phyloP scores from a whole-genome alignment of 2,329 filamentous ascomycete species.

The Colletotrichum horii region DNA sequence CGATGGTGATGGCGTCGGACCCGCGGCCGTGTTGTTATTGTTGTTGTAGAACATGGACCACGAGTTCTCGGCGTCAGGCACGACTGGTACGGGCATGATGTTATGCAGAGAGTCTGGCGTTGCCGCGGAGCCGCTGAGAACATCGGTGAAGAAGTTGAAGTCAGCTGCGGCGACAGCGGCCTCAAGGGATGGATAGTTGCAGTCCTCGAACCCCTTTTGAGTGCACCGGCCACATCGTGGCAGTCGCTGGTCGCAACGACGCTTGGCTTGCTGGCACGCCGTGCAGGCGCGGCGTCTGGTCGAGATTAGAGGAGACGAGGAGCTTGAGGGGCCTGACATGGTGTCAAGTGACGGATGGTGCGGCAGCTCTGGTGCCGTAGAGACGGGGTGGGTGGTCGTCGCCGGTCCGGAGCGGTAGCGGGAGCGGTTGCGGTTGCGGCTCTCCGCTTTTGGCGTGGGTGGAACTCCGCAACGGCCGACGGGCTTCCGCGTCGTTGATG shows the following conservation, averaged over 20 bases:
- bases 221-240: slow-evolving; percentile 37
- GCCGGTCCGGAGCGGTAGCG: not conserved
- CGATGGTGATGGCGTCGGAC: slow-evolving; percentile 3
- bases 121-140: slow-evolving; percentile 16
- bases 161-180: slow-evolving; percentile 22
- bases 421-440: slow-evolving; percentile 8
- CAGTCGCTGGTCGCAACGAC: slow-evolving; percentile 39
- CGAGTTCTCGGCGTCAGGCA: slow-evolving; percentile 7
- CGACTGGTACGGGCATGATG: slow-evolving; percentile 11
- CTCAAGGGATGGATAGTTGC: slow-evolving; percentile 27
- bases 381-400: not conserved
- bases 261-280: slow-evolving; percentile 39
- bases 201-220: slow-evolving; percentile 27
- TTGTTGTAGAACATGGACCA: slow-evolving; percentile 22
- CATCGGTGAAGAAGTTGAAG: slow-evolving; percentile 32
- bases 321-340: slow-evolving; percentile 20
- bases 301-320: slow-evolving; percentile 20
- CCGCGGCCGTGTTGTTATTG: not conserved
- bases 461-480: slow-evolving; percentile 26
- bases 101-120: slow-evolving; percentile 15
- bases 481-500: slow-evolving; percentile 5
- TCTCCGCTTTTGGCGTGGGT: slow-evolving; percentile 17
- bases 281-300: slow-evolving; percentile 36
- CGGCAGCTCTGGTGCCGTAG: not conserved
- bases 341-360: not conserved